These are phyloP conservation scores for Backusella tarrabulga DNA, from an alignment of 192 early-diverging fungal genomes.

Conservation along the genomic window DNA sequence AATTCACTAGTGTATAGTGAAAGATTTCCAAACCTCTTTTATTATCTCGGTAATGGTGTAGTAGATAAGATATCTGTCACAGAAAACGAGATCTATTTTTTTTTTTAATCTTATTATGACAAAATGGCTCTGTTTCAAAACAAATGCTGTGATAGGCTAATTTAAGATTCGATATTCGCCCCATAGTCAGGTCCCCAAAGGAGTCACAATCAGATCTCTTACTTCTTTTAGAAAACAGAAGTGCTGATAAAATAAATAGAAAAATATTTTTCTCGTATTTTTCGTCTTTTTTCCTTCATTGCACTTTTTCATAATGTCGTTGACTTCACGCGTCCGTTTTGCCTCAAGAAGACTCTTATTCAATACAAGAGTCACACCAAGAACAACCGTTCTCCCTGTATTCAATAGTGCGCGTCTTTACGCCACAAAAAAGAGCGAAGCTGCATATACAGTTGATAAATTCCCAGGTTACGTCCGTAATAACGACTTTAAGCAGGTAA, in stretches of 20 bases:
- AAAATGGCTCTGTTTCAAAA: background rate
- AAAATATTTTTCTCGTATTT: background rate
- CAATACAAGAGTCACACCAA: background rate
- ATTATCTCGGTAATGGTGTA: too few species aligned
- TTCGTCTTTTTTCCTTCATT: background rate
- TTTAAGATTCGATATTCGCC: background rate
- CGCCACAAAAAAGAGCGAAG: constrained; percentile 7
- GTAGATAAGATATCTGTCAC: background rate
- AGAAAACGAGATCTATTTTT: background rate
- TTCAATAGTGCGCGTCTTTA: constrained; percentile 18
- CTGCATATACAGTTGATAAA: constrained; percentile 45
- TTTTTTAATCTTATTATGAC: background rate
- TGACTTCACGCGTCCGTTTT: constrained; percentile 3
- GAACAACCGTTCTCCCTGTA: background rate
- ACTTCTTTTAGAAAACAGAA: background rate
- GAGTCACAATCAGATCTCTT: background rate
- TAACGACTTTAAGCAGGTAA: constrained; percentile 42
- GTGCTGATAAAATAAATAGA: background rate
- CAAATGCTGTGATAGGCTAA: background rate
- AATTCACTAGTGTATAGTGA: too few species aligned
- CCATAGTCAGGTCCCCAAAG: background rate
- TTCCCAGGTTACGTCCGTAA: constrained; percentile 48
- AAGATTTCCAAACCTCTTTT: too few species aligned
- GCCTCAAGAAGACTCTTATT: constrained; percentile 3
- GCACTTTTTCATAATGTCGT: background rate